Conservation (phyloP, 345 rosid species). For the Eucalyptus fibrosa region DNA sequence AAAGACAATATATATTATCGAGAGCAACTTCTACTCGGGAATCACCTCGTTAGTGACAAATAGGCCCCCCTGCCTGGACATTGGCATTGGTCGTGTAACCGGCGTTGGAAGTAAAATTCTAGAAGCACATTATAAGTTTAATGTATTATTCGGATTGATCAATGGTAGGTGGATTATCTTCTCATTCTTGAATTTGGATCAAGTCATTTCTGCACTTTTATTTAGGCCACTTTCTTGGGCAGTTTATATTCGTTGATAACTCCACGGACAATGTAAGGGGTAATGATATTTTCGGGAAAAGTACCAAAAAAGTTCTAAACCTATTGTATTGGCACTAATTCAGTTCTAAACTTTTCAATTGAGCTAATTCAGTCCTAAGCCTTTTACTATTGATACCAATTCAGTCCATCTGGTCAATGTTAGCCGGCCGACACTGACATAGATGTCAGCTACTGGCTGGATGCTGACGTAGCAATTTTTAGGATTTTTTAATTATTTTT, state of each 20-base stretch:
- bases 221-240: background rate
- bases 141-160: background rate
- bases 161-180: background rate
- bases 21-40: background rate
- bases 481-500: no score
- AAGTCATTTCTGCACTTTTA: background rate
- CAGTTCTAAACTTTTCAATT: no score
- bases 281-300: no score
- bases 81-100: background rate
- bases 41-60: background rate
- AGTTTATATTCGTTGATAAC: background rate
- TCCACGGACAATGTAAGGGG: background rate
- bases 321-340: rapidly evolving
- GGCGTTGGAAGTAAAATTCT: background rate
- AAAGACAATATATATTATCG: background rate
- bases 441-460: no score
- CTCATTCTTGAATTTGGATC: background rate
- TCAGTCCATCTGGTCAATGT: rapidly evolving
- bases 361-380: no score
- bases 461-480: no score
- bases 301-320: no score
- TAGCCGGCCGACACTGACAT: rapidly evolving
- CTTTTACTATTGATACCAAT: no score
- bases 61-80: background rate
- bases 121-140: background rate